Percentiles rank a stretch among this genome's conserved stretches.
These are phyloP conservation scores for Tagetes erecta DNA, from an alignment of 129 eudicot genomes.

Conservation along the genomic window DNA sequence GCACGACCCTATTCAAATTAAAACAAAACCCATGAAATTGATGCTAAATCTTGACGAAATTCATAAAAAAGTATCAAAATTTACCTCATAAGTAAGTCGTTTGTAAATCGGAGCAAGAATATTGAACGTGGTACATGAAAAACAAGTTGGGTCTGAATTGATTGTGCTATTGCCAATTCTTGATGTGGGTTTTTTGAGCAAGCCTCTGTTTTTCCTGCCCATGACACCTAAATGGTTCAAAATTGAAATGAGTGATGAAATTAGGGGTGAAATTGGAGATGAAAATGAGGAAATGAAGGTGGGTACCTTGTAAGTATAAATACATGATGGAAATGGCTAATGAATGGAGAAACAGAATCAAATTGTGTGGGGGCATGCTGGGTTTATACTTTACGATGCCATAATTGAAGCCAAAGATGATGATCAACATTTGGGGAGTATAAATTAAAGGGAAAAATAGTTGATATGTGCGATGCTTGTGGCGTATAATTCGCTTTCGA, in stretches of 20 bases:
- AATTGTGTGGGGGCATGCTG: slow-evolving; percentile 36
- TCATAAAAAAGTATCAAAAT: neutral
- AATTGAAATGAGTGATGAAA: neutral
- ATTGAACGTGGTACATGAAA: slow-evolving; percentile 60
- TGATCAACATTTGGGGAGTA: neutral
- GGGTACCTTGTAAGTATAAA: slow-evolving; percentile 31
- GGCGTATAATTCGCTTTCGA: slow-evolving; percentile 41
- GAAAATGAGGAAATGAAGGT: neutral
- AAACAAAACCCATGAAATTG: neutral
- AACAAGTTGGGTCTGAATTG: slow-evolving; percentile 58
- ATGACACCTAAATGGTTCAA: slow-evolving; percentile 34
- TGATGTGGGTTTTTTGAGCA: slow-evolving; percentile 46
- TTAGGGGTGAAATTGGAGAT: neutral
- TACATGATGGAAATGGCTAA: slow-evolving; percentile 34
- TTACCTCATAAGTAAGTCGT: slow-evolving; percentile 43
- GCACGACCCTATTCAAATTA: slow-evolving; percentile 34
- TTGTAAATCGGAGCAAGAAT: slow-evolving; percentile 69
- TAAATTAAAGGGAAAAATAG: slow-evolving; percentile 1
- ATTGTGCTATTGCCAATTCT: slow-evolving; percentile 60
- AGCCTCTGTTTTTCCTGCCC: slow-evolving; percentile 52
- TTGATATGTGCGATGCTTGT: slow-evolving; percentile 30
- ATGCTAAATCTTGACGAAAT: neutral
- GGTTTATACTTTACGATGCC: neutral
- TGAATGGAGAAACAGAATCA: slow-evolving; percentile 37
- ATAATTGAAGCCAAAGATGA: slow-evolving; percentile 19